Percentiles rank a stretch among this genome's conserved stretches.
phyloP scores from a whole-genome alignment of 73 alveolate species.

The Paramecium biaurelia region DNA sequence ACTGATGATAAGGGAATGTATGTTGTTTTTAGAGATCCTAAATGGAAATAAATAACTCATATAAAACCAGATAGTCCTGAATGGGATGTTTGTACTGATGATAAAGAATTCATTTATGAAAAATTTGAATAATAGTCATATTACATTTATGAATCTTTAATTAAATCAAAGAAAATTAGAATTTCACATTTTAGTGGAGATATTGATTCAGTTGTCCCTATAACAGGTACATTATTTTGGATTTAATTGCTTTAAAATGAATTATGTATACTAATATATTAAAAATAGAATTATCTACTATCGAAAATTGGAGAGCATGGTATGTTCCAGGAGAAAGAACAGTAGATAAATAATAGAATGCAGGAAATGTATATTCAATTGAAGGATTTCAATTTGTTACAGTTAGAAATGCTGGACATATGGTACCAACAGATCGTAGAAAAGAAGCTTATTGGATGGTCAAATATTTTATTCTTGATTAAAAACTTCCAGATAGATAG shows the following conservation, averaged over 20 bases:
- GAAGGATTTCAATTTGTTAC: constrained; percentile 75
- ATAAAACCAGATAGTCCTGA: not conserved
- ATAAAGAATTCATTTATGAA: not conserved
- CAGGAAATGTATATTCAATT: constrained; percentile 3
- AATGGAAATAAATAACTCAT: constrained; percentile 19
- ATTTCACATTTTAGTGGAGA: constrained; percentile 79
- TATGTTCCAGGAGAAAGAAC: not conserved
- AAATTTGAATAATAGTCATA: constrained; percentile 47
- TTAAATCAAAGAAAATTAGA: constrained; percentile 62
- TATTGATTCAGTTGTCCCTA: constrained; percentile 81
- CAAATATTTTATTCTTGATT: constrained; percentile 68
- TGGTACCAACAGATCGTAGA: constrained; percentile 95
- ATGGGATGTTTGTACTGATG: constrained; percentile 36
- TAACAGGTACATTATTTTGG: constrained; percentile 77
- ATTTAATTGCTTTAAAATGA: constrained; percentile 64
- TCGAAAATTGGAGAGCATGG: constrained; percentile 34
- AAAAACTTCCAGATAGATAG: not conserved
- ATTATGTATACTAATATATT: not conserved
- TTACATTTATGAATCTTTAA: constrained; percentile 63
- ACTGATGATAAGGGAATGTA: constrained; percentile 20
- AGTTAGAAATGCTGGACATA: constrained; percentile 93
- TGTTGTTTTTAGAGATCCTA: not conserved
- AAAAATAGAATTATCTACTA: not conserved
- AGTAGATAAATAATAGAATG: not conserved
- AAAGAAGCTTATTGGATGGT: constrained; percentile 76